Evolutionary conservation across 805 yeast species (phyloP).

Genomic region (Saturnispora serradocipensis): DNA sequence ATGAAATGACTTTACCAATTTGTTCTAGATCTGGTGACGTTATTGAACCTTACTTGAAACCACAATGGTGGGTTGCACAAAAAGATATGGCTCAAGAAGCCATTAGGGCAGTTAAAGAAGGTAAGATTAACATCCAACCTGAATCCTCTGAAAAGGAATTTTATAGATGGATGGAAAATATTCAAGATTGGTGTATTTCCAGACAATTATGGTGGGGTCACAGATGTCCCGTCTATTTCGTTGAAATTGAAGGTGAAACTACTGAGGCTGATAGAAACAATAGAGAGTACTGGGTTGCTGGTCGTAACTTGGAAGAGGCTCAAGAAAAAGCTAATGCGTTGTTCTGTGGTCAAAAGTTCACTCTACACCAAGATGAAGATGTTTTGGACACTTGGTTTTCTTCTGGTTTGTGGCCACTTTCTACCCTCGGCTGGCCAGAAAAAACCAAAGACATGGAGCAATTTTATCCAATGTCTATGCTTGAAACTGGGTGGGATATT

Average conservation of each 20-base stretch:
- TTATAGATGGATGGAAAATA: conserved; percentile 89
- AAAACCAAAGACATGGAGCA: conserved; percentile 60
- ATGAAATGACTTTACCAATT: conserved; percentile 90
- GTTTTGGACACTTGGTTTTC: conserved; percentile 99
- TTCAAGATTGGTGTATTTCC: conserved; percentile 99
- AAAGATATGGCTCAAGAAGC: conserved; percentile 82
- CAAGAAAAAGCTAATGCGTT: conserved; percentile 64
- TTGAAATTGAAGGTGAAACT: conserved; percentile 61
- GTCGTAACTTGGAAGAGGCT: conserved; percentile 78
- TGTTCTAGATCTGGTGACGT: conserved; percentile 97
- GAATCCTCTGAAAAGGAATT: conserved; percentile 87
- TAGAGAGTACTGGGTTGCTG: conserved; percentile 84
- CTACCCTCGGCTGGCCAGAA: conserved; percentile 93
- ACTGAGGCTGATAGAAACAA: conserved; percentile 46
- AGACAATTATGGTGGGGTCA: conserved; percentile 94
- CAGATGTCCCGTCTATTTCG: conserved; percentile 93
- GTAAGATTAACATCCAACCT: conserved; percentile 76
- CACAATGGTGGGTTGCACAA: conserved; percentile 99
- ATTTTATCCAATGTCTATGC: conserved; percentile 85
- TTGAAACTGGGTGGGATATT: conserved; percentile 99
- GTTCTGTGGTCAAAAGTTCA: conserved; percentile 62
- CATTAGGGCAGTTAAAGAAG: conserved; percentile 72
- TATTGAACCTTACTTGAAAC: conserved; percentile 93
- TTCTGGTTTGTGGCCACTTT: conserved; percentile 95
- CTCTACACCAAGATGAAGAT: conserved; percentile 92